Conservation (phyloP, 306 rosid genomes). For the Amphicarpaea edgeworthii region DNA sequence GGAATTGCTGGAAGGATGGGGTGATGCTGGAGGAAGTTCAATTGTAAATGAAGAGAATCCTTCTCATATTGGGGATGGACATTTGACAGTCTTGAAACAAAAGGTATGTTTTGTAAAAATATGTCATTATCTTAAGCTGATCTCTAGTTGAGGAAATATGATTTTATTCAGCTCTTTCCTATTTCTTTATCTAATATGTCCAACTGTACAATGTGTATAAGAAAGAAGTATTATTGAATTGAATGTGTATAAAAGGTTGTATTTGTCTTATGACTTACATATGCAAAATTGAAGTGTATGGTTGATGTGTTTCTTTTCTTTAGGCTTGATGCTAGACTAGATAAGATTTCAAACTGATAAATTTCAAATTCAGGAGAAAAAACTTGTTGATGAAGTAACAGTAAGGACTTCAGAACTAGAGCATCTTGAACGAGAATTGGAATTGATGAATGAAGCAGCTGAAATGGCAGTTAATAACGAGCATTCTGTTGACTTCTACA, state of each 20-base stretch:
- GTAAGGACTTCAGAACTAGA: slow-evolving; percentile 56
- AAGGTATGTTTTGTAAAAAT: slow-evolving; percentile 36
- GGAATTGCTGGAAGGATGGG: slow-evolving; percentile 15
- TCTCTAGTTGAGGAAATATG: slow-evolving; percentile 5
- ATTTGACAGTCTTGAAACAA: slow-evolving; percentile 37
- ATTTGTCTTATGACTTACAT: slow-evolving; percentile 10
- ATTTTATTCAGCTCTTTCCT: background rate
- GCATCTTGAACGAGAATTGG: slow-evolving; percentile 72
- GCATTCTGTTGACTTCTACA: slow-evolving; percentile 67
- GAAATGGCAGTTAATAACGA: slow-evolving; percentile 61
- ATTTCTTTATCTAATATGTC: slow-evolving; percentile 33
- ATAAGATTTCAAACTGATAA: slow-evolving; percentile 45
- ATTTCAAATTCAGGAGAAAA: slow-evolving; percentile 57
- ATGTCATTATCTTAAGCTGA: slow-evolving; percentile 32
- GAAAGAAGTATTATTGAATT: slow-evolving; percentile 20
- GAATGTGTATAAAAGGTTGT: slow-evolving; percentile 16
- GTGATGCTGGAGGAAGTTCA: slow-evolving; percentile 41
- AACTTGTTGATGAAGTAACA: slow-evolving; percentile 49
- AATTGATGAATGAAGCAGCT: slow-evolving; percentile 61
- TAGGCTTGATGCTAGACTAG: slow-evolving; percentile 46
- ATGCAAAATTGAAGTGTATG: slow-evolving; percentile 7
- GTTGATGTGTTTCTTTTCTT: slow-evolving; percentile 25
- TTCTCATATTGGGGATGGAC: slow-evolving; percentile 35
- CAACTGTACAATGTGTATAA: slow-evolving; percentile 37
- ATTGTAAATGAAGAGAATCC: slow-evolving; percentile 43